Conservation (phyloP, 176 grass and related monocot genomes). For the Triticum monococcum region DNA sequence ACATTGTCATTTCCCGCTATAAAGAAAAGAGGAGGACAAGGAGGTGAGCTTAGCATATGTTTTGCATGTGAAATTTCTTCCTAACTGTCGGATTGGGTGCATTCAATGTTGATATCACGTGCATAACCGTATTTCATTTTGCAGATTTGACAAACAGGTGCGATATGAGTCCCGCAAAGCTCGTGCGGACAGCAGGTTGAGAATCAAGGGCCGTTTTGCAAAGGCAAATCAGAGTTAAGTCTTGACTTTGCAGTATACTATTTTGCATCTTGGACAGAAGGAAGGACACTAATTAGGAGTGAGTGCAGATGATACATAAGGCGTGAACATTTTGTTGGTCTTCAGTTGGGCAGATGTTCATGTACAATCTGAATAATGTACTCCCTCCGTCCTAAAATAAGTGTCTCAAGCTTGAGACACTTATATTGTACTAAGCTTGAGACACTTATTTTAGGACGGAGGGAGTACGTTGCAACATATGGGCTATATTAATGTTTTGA, state of each 20-base stretch:
- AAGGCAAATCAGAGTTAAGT: constrained; percentile 51
- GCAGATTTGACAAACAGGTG: constrained; percentile 87
- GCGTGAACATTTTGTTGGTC: constrained; percentile 18
- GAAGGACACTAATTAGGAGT: neutral
- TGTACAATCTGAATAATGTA: constrained; percentile 14
- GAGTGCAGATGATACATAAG: neutral
- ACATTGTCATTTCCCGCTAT: constrained; percentile 70
- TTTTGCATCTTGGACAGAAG: neutral
- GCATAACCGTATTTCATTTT: constrained; percentile 9
- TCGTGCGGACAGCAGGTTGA: constrained; percentile 81
- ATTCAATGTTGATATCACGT: neutral
- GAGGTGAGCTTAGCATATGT: constrained; percentile 48
- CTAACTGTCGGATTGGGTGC: neutral
- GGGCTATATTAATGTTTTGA: neutral
- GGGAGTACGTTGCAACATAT: neutral
- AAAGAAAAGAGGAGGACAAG: constrained; percentile 97
- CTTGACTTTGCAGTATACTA: neutral
- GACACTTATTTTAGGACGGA: too few species aligned
- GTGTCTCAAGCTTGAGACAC: too few species aligned
- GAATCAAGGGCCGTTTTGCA: constrained; percentile 90
- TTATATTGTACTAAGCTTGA: too few species aligned
- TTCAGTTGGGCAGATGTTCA: neutral
- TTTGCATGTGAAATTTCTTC: neutral
- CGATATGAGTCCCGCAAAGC: constrained; percentile 90
- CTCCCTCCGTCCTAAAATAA: too few species aligned